Conservation (phyloP, 768 basidiomycete species). For the Boletus sensibilis region DNA sequence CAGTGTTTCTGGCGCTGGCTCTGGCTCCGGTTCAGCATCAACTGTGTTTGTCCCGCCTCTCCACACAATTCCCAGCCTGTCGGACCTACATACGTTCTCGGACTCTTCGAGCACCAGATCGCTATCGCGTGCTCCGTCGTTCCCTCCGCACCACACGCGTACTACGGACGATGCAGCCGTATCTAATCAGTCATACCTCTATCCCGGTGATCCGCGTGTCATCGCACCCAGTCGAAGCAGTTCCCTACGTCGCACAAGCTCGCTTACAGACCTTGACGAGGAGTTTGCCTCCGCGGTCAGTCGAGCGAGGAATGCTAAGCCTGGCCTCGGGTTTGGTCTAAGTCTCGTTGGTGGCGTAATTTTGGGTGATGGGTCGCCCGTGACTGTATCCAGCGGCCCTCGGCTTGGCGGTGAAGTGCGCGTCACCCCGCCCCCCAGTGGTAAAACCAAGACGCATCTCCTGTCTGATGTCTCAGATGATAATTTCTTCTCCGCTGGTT, state of each 20-base stretch:
- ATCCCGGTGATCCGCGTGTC: conserved; percentile 69
- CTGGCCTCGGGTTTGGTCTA: conserved; percentile 45
- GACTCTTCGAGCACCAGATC: conserved; percentile 40
- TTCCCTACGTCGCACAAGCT: conserved; percentile 62
- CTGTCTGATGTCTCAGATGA: conserved; percentile 42
- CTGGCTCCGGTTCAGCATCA: conserved; percentile 58
- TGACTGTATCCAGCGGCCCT: conserved; percentile 71
- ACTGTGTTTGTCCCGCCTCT: conserved; percentile 79
- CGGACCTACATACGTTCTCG: conserved; percentile 54
- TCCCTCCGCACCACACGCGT: conserved; percentile 58
- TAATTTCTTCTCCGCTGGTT: conserved; percentile 46
- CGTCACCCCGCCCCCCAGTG: conserved; percentile 47
- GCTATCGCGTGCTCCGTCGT: conserved; percentile 44
- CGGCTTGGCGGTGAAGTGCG: conserved; percentile 41
- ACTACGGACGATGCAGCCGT: conserved; percentile 76
- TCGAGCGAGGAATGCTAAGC: conserved; percentile 40
- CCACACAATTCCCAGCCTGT: conserved; percentile 67
- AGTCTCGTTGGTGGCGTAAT: conserved; percentile 41
- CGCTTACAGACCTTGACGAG: conserved; percentile 72
- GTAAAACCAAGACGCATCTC: conserved; percentile 30
- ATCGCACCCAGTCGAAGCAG: conserved; percentile 68
- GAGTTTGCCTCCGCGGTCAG: conserved; percentile 49
- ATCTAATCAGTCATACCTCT: conserved; percentile 61
- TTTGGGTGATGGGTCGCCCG: conserved; percentile 57
- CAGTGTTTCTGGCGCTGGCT: conserved; percentile 33